phyloP scores from a whole-genome alignment of 305 asterid genomes.

The Coffea humblotiana region DNA sequence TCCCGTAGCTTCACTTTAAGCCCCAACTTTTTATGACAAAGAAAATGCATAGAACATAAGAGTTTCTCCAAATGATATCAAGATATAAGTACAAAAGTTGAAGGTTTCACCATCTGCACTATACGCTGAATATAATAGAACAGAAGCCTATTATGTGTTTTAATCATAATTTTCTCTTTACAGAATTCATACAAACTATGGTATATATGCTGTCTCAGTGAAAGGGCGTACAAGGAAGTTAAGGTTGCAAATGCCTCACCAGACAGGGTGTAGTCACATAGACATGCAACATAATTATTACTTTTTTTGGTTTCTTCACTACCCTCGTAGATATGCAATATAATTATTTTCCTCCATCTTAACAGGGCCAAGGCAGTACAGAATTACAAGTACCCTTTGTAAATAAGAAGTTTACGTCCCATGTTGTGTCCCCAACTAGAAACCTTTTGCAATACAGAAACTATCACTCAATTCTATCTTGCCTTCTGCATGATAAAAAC shows the following conservation, averaged over 20 bases:
- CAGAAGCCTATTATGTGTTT: background rate
- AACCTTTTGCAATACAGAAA: background rate
- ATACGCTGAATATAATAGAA: background rate
- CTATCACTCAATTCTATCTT: background rate
- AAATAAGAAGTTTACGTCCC: background rate
- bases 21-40: slow-evolving; percentile 13
- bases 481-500: background rate
- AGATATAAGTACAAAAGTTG: background rate
- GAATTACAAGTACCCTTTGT: background rate
- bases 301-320: background rate
- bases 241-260: background rate
- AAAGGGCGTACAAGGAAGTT: background rate
- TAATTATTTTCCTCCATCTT: background rate
- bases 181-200: background rate
- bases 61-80: slow-evolving; percentile 5
- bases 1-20: slow-evolving; percentile 18
- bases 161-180: background rate
- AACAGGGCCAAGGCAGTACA: background rate
- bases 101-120: background rate
- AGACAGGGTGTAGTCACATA: background rate
- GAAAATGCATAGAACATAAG: slow-evolving; percentile 9
- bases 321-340: background rate
- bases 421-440: background rate
- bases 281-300: too few species aligned
- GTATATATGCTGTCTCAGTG: background rate